A percentile compares a stretch with the other conserved stretches of the same genome.
Conservation (phyloP, 1,139 yeast species). For the Pichia sp. region DNA sequence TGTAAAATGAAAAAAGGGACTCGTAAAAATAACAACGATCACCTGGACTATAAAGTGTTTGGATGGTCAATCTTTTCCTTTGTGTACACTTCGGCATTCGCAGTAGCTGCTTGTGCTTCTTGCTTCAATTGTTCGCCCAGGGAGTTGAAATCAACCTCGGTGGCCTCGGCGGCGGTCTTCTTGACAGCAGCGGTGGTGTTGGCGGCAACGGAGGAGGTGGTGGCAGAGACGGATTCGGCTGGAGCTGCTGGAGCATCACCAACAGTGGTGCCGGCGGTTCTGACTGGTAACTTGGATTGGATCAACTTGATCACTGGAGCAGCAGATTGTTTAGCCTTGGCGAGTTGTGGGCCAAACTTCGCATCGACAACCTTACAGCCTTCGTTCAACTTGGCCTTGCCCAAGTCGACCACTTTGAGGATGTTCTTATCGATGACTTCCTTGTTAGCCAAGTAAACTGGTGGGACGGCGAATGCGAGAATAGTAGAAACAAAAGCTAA, state of each 20-base stretch:
- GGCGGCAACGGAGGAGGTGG: not conserved
- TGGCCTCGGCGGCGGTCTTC: slow-evolving; percentile 8
- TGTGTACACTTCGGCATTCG: slow-evolving; percentile 9
- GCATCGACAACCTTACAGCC: slow-evolving; percentile 49
- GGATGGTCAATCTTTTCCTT: slow-evolving; percentile 14
- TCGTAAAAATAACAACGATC: too few species aligned
- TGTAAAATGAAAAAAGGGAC: too few species aligned
- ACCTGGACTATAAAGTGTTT: slow-evolving; percentile 5
- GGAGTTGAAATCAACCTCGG: slow-evolving; percentile 22
- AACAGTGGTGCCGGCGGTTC: slow-evolving; percentile 74
- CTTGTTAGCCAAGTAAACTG: slow-evolving; percentile 70
- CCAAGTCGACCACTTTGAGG: slow-evolving; percentile 53
- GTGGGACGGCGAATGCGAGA: slow-evolving; percentile 73
- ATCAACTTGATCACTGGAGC: slow-evolving; percentile 65
- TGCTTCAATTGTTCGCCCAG: slow-evolving; percentile 21
- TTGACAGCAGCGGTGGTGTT: slow-evolving; percentile 26
- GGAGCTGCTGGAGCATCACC: slow-evolving; percentile 40
- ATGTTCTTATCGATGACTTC: slow-evolving; percentile 77
- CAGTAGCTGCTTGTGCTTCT: slow-evolving; percentile 17
- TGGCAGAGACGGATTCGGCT: slow-evolving; percentile 32
- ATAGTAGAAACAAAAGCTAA: slow-evolving; percentile 58
- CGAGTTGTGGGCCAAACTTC: slow-evolving; percentile 46
- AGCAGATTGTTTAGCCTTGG: slow-evolving; percentile 49
- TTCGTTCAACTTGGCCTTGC: slow-evolving; percentile 57
- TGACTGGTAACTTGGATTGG: slow-evolving; percentile 58